Evolutionary conservation across 257 asterid species (phyloP), one percentile per base, ranked within the genome.

Genomic region (Salvia rosmarinus): DNA sequence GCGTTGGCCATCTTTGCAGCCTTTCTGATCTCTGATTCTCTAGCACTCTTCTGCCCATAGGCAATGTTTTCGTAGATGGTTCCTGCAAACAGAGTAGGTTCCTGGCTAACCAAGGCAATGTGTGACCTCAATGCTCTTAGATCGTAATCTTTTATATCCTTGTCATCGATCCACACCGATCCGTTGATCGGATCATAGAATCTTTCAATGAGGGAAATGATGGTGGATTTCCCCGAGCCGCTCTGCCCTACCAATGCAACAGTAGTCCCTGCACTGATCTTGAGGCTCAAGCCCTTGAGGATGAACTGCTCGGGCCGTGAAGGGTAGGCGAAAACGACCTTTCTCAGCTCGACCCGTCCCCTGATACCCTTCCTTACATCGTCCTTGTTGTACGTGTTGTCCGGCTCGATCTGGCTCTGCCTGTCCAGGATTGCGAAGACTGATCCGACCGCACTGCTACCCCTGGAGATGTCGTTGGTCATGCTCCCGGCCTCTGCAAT

Each of bases 401-500:
- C 85, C 1, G 95, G 89, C 40, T 86, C 88, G 10, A 90, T 90
- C 86, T 88, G 89, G 25, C 81, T 88, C 42, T 49, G 71, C 54
- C 93, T 72, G 12, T 90, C 90, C 0, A 90, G 84, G 67, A 85
- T 85, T 14, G 96, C 83, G 35, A 90, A 86, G n/a, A 90, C 91
- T 32, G 96, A 86, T 47, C 93, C 76, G 1, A 90, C 91, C 3
- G 90, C 96, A 20, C 72, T 83, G 78, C 84, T 90, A 75, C 96
- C 96, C 66, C 96, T 75, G 0, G 97, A 84, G 68, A 90, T 76
- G 70, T 90, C 97, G 42, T 86, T 88, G n/a, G 97, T 90, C 97
- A 90, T 86, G 78, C 95, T 90, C 65, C 97, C 97, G 6, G 95
- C 97, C 50, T 90, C 97, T 35, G 95, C 97, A 25, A 90, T 90